Conservation (phyloP, 306 rosid genomes). For the Gleditsia sinensis region DNA sequence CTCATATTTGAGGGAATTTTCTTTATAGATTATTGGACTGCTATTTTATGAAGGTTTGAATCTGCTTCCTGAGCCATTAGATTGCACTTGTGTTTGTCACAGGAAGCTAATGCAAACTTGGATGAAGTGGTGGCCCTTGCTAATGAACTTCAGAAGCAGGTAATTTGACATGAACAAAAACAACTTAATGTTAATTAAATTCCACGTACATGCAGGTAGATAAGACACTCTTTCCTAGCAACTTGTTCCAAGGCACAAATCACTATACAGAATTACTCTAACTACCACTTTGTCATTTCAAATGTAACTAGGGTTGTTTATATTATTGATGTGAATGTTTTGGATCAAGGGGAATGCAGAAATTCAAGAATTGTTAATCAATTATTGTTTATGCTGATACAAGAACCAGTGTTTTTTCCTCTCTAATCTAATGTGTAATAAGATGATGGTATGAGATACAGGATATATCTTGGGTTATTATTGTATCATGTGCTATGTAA, state of each 20-base stretch:
- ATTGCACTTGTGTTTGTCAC: conserved; percentile 24
- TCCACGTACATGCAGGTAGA: neutral
- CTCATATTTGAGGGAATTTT: conserved; percentile 4
- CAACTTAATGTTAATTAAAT: neutral
- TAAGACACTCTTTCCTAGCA: neutral
- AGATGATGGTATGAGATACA: neutral
- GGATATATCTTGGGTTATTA: neutral
- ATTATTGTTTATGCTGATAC: neutral
- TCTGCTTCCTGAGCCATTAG: conserved; percentile 24
- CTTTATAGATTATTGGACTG: conserved; percentile 11
- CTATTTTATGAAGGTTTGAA: conserved; percentile 3
- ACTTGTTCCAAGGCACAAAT: neutral
- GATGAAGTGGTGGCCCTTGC: conserved; percentile 95
- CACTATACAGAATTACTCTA: neutral
- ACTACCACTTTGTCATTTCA: neutral
- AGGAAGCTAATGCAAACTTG: conserved; percentile 90
- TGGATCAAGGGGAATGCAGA: conserved; percentile 19
- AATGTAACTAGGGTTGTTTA: neutral
- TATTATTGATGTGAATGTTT: neutral
- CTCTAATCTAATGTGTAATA: neutral
- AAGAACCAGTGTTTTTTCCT: neutral
- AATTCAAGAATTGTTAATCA: neutral
- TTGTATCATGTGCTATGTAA: neutral
- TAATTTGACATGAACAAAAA: conserved; percentile 32
- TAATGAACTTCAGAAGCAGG: conserved; percentile 85